Base-by-base conservation (phyloP, 1,284 basidiomycete genomes). In the Neotropicomus parvogracilis region DNA sequence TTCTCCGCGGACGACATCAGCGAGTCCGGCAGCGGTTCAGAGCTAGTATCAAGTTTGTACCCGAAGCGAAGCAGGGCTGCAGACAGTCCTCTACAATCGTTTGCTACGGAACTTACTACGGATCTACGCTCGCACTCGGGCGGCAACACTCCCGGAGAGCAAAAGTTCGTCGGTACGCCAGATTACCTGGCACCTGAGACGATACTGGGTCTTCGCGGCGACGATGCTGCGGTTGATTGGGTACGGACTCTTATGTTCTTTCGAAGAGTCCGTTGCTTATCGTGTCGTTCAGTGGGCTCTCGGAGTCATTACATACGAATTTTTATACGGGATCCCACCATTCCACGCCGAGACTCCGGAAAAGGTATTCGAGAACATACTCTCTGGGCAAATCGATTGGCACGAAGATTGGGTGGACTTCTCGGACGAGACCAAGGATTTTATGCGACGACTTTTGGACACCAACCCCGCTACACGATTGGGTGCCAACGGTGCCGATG, bases 241-340 rank as follows among this genome's bases (percentile, higher is more conserved):
- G 91, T 93, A 56, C 47, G 79, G 68, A 17, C 58, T 65, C 21
- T 46, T 35, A 54, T 31, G 27, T 46, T 48, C 34, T 49, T 41
- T 46, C 16, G 14, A 33, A 31, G 16, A 40, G 27, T 19, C 49
- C 26, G 48, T 48, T 48, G 42, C 58, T 57, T 54, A 57, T 54
- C 50, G 48, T 55, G 48, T 55, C 20, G 29, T 48, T 33, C 42
- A 87, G 85, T 99, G 97, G 97, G 97, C 97, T 13, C 79, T 99
- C 29, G 97, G 97, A 53, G 94, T 98, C 38, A 97, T 99, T 61
- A 88, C 94, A 24, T 99, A 99, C 71, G 95, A 99, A 73, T 99
- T 99, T 70, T 71, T 99, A 29, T 99, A 95, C 59, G 95, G 97
- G 3, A 82, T 94, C 33, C 97, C 97, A 27, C 97, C 97, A 0